Conservation (phyloP, 345 rosid genomes). For the Camelina neglecta region DNA sequence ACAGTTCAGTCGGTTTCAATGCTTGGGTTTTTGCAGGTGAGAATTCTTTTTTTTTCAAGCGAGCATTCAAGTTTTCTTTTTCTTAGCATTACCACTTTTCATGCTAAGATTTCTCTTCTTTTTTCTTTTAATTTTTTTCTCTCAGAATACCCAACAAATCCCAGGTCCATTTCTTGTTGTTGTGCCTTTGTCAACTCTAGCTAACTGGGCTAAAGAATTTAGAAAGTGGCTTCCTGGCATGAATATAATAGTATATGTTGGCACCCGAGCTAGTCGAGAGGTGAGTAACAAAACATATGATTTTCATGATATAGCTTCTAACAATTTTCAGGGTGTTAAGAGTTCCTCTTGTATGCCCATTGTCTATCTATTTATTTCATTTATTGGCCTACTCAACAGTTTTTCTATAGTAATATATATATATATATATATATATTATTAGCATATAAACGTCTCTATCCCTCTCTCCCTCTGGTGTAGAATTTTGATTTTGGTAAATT, state of each 20-base stretch:
- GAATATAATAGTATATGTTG: constrained; percentile 95
- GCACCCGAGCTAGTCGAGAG: constrained; percentile 99
- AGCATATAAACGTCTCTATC: neutral
- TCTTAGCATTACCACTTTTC: constrained; percentile 11
- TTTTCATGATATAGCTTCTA: constrained; percentile 2
- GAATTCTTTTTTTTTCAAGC: constrained; percentile 6
- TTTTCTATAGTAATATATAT: neutral
- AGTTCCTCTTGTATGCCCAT: constrained; percentile 28
- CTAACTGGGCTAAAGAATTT: constrained; percentile 99
- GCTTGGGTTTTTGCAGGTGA: constrained; percentile 99
- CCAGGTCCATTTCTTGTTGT: constrained; percentile 99
- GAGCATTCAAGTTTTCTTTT: constrained; percentile 27
- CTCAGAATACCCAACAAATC: constrained; percentile 91
- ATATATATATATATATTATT: neutral
- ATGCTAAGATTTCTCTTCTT: constrained; percentile 23
- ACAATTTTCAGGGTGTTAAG: constrained; percentile 7
- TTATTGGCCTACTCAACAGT: constrained; percentile 11
- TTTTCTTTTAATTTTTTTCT: constrained; percentile 8
- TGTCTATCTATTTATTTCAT: constrained; percentile 19
- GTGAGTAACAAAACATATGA: constrained; percentile 48
- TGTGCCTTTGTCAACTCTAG: constrained; percentile 94
- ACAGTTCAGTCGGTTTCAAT: constrained; percentile 99
- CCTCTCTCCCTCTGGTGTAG: constrained; percentile 9
- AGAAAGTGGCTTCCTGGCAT: constrained; percentile 96
- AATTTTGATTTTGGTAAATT: constrained; percentile 19